Conservation (phyloP, 352 stramenopile genomes). For the Pythium guiyangense region DNA sequence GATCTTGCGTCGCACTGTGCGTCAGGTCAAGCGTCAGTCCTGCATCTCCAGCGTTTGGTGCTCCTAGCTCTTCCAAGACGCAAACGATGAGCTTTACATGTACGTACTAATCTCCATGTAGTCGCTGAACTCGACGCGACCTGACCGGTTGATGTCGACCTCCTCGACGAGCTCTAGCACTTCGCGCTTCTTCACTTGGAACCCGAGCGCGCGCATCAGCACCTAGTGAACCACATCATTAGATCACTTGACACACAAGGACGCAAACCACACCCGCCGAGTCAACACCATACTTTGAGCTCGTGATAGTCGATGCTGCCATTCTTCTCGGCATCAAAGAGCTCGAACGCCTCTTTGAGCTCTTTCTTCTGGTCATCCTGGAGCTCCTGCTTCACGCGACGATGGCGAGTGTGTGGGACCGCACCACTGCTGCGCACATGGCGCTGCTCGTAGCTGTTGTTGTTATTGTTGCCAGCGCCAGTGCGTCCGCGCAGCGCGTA, state of each 20-base stretch:
- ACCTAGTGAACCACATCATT: conserved; percentile 28
- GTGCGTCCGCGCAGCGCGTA: conserved; percentile 3
- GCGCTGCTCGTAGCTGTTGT: conserved; percentile 1
- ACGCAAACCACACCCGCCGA: not conserved
- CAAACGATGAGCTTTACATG: not conserved
- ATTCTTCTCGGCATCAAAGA: conserved; percentile 92
- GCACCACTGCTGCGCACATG: not conserved
- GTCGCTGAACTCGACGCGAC: conserved; percentile 85
- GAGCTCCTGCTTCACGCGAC: conserved; percentile 65
- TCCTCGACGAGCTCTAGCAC: conserved; percentile 88
- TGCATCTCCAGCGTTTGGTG: not conserved
- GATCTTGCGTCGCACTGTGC: conserved; percentile 73
- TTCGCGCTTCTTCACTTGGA: conserved; percentile 88
- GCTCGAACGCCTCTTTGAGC: conserved; percentile 90
- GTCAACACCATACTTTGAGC: conserved; percentile 74
- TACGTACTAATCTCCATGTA: conserved; percentile 90
- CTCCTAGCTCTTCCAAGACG: not conserved
- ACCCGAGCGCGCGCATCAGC: conserved; percentile 90
- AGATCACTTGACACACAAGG: not conserved
- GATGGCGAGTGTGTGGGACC: conserved; percentile 15
- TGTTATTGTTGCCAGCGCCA: not conserved
- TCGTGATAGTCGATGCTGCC: conserved; percentile 92
- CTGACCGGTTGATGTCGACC: conserved; percentile 81
- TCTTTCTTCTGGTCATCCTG: conserved; percentile 88
- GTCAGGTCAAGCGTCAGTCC: not conserved